These are phyloP conservation scores for Trichosanthes cucumerina DNA, from an alignment of 306 rosid species.

Conservation along the genomic window DNA sequence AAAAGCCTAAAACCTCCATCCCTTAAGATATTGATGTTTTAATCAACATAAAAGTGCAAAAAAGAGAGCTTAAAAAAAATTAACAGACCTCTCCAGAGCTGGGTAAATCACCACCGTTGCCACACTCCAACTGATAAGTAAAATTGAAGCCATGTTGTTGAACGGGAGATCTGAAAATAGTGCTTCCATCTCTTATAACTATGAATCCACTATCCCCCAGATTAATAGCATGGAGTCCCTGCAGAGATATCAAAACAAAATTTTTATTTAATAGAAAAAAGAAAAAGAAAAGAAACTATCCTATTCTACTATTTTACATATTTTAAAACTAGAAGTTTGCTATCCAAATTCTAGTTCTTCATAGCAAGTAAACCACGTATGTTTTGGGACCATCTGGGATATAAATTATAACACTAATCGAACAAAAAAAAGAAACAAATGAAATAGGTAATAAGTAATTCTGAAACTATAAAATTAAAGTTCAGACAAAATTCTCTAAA, in stretches of 20 bases:
- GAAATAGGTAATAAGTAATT: not conserved
- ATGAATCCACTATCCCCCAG: conserved; percentile 92
- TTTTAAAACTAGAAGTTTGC: not conserved
- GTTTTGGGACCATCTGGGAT: not conserved
- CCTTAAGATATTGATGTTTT: not conserved
- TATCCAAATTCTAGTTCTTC: not conserved
- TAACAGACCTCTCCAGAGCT: conserved; percentile 74
- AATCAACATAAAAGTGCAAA: conserved; percentile 3
- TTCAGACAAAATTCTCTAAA: not conserved
- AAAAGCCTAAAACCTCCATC: not conserved
- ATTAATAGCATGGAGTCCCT: conserved; percentile 84
- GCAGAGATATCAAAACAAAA: conserved; percentile 7
- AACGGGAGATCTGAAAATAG: conserved; percentile 67
- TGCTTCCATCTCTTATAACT: conserved; percentile 75
- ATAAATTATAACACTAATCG: not conserved
- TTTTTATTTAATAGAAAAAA: not conserved
- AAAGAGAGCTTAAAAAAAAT: not conserved
- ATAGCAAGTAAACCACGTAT: not conserved
- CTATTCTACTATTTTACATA: not conserved
- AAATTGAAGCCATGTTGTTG: conserved; percentile 87
- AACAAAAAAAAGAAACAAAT: not conserved
- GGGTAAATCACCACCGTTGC: conserved; percentile 70
- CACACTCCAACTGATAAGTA: conserved; percentile 79
- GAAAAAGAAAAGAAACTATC: not conserved
- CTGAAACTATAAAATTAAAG: not conserved